phyloP scores from a whole-genome alignment of 495 filamentous ascomycete species.

The Clohesyomyces aquaticus region DNA sequence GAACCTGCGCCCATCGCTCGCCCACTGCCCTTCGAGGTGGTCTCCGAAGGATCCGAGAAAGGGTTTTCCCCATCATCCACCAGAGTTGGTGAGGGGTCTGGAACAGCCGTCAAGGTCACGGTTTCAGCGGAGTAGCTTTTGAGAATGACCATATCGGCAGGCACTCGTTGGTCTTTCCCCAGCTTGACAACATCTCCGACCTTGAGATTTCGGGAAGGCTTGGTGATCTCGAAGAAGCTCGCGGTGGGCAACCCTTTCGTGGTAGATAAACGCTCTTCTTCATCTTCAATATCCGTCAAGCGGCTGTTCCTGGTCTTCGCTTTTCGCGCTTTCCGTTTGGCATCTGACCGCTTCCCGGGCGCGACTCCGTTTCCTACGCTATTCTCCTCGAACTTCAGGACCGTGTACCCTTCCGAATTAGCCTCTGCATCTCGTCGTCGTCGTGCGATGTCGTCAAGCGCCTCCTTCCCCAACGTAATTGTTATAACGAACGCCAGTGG shows the following conservation, averaged over 20 bases:
- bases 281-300: conserved; percentile 47
- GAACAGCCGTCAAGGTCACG: too few species aligned
- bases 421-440: conserved; percentile 87
- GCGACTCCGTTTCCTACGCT: conserved; percentile 30
- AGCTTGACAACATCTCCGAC: conserved; percentile 95
- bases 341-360: conserved; percentile 34
- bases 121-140: conserved; percentile 77
- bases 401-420: conserved; percentile 87
- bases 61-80: conserved; percentile 48
- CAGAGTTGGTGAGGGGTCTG: conserved; percentile 42
- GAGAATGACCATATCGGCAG: conserved; percentile 91
- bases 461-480: conserved; percentile 94
- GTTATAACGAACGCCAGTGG: conserved; percentile 88
- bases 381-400: conserved; percentile 65
- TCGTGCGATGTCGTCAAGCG: conserved; percentile 87
- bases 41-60: neutral
- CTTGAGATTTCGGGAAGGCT: conserved; percentile 84
- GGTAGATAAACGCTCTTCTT: conserved; percentile 49
- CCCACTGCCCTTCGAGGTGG: neutral
- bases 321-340: conserved; percentile 27
- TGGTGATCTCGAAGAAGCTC: conserved; percentile 64
- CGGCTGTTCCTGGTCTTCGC: conserved; percentile 42
- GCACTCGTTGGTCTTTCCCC: conserved; percentile 85
- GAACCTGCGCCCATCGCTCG: conserved; percentile 35
- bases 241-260: conserved; percentile 49